Conservation (phyloP, 768 basidiomycete genomes). For the Boletus vermiculosoides region DNA sequence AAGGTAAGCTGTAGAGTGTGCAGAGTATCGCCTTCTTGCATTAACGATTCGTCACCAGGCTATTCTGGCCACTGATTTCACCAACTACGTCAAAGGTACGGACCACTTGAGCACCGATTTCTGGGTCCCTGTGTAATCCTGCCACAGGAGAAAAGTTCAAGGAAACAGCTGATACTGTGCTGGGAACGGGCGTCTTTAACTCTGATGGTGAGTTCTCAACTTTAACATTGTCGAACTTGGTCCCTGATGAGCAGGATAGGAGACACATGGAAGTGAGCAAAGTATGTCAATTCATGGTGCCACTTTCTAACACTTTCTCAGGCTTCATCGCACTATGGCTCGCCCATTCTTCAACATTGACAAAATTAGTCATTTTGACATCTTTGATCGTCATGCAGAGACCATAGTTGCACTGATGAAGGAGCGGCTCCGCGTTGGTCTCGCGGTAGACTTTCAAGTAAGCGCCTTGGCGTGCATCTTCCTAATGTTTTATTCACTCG, state of each 20-base stretch:
- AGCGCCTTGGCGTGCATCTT: background rate
- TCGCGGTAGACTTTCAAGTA: conserved; percentile 62
- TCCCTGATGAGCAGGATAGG: conserved; percentile 35
- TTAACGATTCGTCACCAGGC: conserved; percentile 23
- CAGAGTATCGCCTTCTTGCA: background rate
- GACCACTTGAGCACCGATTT: background rate
- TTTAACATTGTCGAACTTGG: background rate
- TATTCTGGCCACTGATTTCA: conserved; percentile 44
- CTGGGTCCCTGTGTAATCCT: background rate
- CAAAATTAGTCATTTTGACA: conserved; percentile 59
- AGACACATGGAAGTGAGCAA: conserved; percentile 66
- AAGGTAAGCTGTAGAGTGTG: conserved; percentile 27
- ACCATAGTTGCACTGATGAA: conserved; percentile 46
- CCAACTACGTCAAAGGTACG: conserved; percentile 44
- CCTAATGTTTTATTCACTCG: background rate
- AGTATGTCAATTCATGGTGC: background rate
- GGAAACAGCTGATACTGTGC: conserved; percentile 30
- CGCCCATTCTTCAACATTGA: conserved; percentile 70
- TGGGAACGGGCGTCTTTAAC: conserved; percentile 58
- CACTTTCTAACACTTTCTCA: conserved; percentile 15
- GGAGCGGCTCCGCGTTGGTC: conserved; percentile 42
- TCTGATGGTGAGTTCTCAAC: conserved; percentile 40
- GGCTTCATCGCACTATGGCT: conserved; percentile 66
- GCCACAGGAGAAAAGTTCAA: conserved; percentile 35
- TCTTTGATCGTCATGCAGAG: conserved; percentile 54